phyloP scores from a whole-genome alignment of 805 yeast species.

The Wickerhamiella alocasiicola region DNA sequence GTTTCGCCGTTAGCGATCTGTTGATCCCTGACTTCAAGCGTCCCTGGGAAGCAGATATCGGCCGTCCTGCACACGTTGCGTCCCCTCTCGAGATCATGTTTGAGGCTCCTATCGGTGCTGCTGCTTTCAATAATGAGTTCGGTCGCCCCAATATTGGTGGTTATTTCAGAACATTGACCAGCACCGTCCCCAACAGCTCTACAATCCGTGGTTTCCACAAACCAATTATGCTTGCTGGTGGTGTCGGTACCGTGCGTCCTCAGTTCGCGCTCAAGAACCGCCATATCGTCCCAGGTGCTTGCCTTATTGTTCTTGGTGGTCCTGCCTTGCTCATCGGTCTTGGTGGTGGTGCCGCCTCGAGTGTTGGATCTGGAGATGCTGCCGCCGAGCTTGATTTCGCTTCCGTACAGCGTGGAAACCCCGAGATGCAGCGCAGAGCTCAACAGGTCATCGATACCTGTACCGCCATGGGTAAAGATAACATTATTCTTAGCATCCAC shows the following conservation, averaged over 20 bases:
- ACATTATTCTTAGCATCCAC: conserved; percentile 89
- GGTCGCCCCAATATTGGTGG: conserved; percentile 98
- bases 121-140: conserved; percentile 96
- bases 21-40: conserved; percentile 72
- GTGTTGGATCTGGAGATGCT: conserved; percentile 80
- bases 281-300: conserved; percentile 82
- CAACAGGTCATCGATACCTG: conserved; percentile 96
- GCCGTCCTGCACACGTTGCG: conserved; percentile 88
- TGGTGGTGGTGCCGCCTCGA: conserved; percentile 99
- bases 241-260: conserved; percentile 94
- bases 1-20: conserved; percentile 84
- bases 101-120: conserved; percentile 95
- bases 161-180: conserved; percentile 88
- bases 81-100: conserved; percentile 88
- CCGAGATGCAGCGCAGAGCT: conserved; percentile 98
- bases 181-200: conserved; percentile 55
- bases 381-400: conserved; percentile 96
- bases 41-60: conserved; percentile 91
- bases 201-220: conserved; percentile 95
- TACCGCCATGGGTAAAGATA: conserved; percentile 58
- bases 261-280: conserved; percentile 78
- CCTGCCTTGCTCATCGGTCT: conserved; percentile 95
- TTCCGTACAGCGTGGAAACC: conserved; percentile 97
- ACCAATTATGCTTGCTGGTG: conserved; percentile 99
- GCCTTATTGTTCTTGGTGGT: conserved; percentile 90